Evolutionary conservation across 2,329 filamentous ascomycete species (phyloP).

Genomic region (Talaromyces sp.): DNA sequence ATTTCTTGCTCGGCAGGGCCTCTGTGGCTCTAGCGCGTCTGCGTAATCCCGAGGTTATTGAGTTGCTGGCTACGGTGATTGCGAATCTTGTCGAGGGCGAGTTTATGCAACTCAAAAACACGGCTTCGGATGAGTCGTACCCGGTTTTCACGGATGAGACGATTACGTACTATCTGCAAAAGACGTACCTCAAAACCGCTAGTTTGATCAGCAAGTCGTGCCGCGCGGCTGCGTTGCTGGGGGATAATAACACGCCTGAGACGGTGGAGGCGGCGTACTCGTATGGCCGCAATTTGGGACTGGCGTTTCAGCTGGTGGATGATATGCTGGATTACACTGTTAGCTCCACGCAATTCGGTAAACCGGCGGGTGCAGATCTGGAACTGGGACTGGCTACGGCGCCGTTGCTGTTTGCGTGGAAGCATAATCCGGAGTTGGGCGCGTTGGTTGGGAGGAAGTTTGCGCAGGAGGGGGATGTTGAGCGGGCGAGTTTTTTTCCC

Average conservation of each 20-base stretch:
- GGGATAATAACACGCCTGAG: constrained; percentile 61
- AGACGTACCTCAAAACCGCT: constrained; percentile 96
- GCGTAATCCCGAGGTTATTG: constrained; percentile 88
- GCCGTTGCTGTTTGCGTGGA: constrained; percentile 93
- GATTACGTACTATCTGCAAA: constrained; percentile 89
- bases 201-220: constrained; percentile 95
- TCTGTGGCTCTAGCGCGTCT: constrained; percentile 89
- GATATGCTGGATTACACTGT: constrained; percentile 97
- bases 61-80: constrained; percentile 91
- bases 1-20: constrained; percentile 87
- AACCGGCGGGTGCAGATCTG: constrained; percentile 89
- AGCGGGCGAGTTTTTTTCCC: constrained; percentile 56
- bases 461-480: constrained; percentile 72
- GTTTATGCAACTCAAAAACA: constrained; percentile 99
- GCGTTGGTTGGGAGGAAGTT: constrained; percentile 91
- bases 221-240: constrained; percentile 80
- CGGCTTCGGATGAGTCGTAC: constrained; percentile 76
- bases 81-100: constrained; percentile 97
- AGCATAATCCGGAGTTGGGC: constrained; percentile 76
- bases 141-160: constrained; percentile 85
- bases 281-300: constrained; percentile 87
- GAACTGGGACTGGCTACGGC: constrained; percentile 92
- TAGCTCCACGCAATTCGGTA: constrained; percentile 77
- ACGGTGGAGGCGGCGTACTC: constrained; percentile 87
- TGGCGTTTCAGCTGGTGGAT: constrained; percentile 96